phyloP scores from a whole-genome alignment of 2,329 filamentous ascomycete genomes.

The Penicillium rolfsii region DNA sequence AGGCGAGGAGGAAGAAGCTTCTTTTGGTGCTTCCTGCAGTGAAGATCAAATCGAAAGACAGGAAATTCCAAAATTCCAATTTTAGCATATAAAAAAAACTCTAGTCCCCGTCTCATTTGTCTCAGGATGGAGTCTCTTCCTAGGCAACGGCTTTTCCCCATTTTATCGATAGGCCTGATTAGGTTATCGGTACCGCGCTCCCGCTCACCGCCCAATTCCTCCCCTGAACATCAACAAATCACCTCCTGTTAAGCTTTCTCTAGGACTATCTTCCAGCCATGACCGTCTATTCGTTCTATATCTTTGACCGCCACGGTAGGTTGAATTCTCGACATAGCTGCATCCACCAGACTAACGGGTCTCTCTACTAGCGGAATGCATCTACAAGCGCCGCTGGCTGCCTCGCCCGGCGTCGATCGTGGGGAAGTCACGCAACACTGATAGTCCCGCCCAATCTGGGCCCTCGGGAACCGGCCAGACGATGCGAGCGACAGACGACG shows the following conservation, averaged over 20 bases:
- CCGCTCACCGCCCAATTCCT: slow-evolving; percentile 27
- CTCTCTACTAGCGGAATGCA: slow-evolving; percentile 78
- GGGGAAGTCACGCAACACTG: slow-evolving; percentile 47
- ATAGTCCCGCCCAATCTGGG: slow-evolving; percentile 27
- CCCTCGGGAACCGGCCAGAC: slow-evolving; percentile 42
- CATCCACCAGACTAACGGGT: slow-evolving; percentile 7
- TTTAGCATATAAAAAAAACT: not conserved
- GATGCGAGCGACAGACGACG: slow-evolving; percentile 67
- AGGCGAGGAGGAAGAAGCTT: slow-evolving; percentile 11
- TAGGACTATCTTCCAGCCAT: slow-evolving; percentile 56
- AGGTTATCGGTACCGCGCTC: slow-evolving; percentile 18
- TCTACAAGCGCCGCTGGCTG: slow-evolving; percentile 89
- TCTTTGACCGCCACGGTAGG: slow-evolving; percentile 96
- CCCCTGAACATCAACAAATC: slow-evolving; percentile 29
- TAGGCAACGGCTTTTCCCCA: slow-evolving; percentile 23
- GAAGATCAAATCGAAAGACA: slow-evolving; percentile 1
- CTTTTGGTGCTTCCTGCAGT: not conserved
- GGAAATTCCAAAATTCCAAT: not conserved
- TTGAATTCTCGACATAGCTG: not conserved
- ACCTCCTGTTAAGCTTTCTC: not conserved
- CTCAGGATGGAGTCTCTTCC: not conserved
- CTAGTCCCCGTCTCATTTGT: no score
- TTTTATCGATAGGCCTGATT: not conserved
- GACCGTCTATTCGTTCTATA: slow-evolving; percentile 97
- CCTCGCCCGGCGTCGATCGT: slow-evolving; percentile 54